Conservation (phyloP, 805 yeast genomes). For the Cyberlindnera xishuangbannaensis region DNA sequence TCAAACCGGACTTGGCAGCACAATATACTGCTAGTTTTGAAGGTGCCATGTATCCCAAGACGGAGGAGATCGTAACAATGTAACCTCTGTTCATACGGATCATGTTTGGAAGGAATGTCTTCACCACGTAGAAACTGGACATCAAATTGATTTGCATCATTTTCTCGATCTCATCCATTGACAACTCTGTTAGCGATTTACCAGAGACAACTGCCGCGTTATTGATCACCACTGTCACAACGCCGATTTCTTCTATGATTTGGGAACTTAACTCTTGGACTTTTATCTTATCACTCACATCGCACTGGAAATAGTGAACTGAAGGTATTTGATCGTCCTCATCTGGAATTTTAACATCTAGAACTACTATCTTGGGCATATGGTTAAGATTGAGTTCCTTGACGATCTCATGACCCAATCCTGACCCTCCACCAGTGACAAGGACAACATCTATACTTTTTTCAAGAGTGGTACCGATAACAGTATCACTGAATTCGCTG, state of each 20-base stretch:
- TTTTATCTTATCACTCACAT: constrained; percentile 50
- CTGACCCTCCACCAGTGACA: constrained; percentile 81
- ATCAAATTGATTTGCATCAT: constrained; percentile 63
- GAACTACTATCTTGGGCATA: constrained; percentile 50
- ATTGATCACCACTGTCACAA: constrained; percentile 65
- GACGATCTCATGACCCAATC: constrained; percentile 68
- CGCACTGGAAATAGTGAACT: constrained; percentile 59
- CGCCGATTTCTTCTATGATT: constrained; percentile 47
- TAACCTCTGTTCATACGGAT: constrained; percentile 56
- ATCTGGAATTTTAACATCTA: constrained; percentile 45
- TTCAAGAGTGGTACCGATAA: constrained; percentile 50
- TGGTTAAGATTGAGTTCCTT: constrained; percentile 35
- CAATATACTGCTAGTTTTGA: constrained; percentile 76
- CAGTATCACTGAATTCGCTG: constrained; percentile 26
- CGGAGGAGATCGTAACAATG: constrained; percentile 77
- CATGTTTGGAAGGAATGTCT: constrained; percentile 73
- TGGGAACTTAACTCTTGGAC: constrained; percentile 35
- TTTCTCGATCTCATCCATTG: constrained; percentile 53
- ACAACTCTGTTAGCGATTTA: constrained; percentile 46
- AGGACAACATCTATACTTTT: constrained; percentile 55
- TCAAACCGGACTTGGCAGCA: constrained; percentile 82
- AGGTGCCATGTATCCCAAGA: constrained; percentile 80
- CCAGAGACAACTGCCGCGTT: constrained; percentile 79
- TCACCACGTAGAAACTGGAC: constrained; percentile 64
- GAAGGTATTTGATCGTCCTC: constrained; percentile 27